Evolutionary conservation across 495 filamentous ascomycete genomes (phyloP), one percentile per base, ranked within the genome.

Genomic region (Clohesyomyces aquaticus): DNA sequence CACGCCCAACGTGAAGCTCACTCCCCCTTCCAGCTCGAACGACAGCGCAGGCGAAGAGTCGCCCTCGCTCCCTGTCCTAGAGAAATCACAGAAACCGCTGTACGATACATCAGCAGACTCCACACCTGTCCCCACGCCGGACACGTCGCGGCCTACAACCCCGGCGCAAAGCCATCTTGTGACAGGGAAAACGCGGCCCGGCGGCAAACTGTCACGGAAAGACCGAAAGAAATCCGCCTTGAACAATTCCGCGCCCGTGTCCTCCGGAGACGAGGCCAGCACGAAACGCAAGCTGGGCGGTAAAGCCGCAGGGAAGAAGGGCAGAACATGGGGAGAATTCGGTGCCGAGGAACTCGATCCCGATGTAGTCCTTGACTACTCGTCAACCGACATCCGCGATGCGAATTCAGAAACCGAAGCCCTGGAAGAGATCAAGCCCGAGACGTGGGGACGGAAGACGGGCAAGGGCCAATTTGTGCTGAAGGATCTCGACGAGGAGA

Each of bases 391-490:
- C 21, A 83, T 82, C 53, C 83, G 82, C 49, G 81, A 80, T 10
- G 77, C 72, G 14, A 62, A 73, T 21, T 71, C 74, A 26, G 86
- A 87, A 29, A 75, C 70, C 0, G 83, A 86, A 38, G 59, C 71
- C 23, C 77, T 92, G 22, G 90, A 94, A 67, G 83, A 84, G 32
- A 85, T 98, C 21, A 85, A 89, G 54, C 82, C 87, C 38, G 87
- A 87, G 11, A 83, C 88, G 19, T 94, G 90, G 90, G 94, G 94
- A 18, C 89, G 81, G 19, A 86, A 85, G 64, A 95, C 91, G 4
- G 83, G 85, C 12, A 92, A 91, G 76, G 94, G 94, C 4, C 87
- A 97, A 65, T 98, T 96, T 61, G 89, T 98, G 29, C 78, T 98
- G 68, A 96, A 88, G 67, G 94, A 98, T 69, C 75, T 98, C 51